Base-by-base conservation (phyloP, 2,329 filamentous ascomycete genomes). In the Camillea tinctor region DNA sequence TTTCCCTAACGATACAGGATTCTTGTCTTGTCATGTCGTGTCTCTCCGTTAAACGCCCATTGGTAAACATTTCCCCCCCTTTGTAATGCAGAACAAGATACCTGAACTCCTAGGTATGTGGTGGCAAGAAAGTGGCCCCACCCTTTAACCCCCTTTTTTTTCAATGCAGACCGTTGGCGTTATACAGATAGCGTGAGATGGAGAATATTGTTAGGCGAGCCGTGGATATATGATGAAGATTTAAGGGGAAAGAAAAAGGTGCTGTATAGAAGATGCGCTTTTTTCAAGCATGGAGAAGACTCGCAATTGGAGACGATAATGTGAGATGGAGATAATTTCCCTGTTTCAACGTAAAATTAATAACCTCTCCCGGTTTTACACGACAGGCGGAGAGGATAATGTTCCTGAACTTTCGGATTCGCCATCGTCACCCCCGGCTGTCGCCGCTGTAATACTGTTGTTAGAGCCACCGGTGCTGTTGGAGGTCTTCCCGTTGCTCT, bases 321-420 rank as follows among this genome's bases (percentile, higher is more conserved):
- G 8, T 8, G 24, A 4, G 24, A 8, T 26, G 24, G 8, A 8
- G 8, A 26, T 7, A 40, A 60, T 53, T 55, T 63, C 57, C 30
- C 23, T 23, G 50, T 57, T 58, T 51, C 26, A 49, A 21, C 20
- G 6, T 44, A 52, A 60, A 40, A 24, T 58, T 19, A 50, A 50
- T 21, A 22, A 57, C 56, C 49, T 23, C 24, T 40, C 30, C 26
- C 36, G 21, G 23, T 49, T 54, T 63, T 64, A 71, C 63, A 69
- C 66, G 52, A 66, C 71, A 2, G 81, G 81, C 19, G 84, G 84
- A 17, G 84, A 85, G 0, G 84, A 86, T 60, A 84, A 70, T 0
- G 81, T 81, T 19, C 80, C 84, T 0, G 83, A 85, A 49, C 83
- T 84, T 68, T 86, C 84, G 17, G 83, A 85, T 62, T 80, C 81